phyloP scores from a whole-genome alignment of 2,329 filamentous ascomycete species.

The Biscogniauxia mediterranea region DNA sequence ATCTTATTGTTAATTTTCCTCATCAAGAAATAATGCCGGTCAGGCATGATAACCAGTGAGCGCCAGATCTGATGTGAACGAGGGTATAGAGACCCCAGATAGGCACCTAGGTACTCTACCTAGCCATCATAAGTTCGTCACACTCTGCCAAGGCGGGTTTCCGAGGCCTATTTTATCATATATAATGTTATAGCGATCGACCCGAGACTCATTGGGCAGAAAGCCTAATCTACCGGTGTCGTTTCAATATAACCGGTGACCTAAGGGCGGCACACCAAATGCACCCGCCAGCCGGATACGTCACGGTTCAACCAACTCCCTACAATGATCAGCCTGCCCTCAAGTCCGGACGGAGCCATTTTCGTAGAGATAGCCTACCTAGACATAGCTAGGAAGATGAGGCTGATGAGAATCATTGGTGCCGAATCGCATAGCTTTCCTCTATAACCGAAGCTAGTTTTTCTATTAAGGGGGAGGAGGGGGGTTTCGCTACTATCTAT shows the following conservation, averaged over 20 bases:
- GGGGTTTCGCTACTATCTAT: constrained; percentile 15
- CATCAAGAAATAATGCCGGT: not conserved
- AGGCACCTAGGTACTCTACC: not conserved
- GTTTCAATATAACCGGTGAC: constrained; percentile 16
- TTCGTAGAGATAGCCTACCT: not conserved
- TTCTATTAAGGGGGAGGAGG: not conserved
- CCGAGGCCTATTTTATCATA: constrained; percentile 2
- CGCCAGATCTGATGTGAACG: not conserved
- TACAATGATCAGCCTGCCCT: not conserved
- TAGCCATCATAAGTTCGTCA: not conserved
- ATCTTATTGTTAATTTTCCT: not conserved
- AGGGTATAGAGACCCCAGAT: not conserved
- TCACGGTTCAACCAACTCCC: not conserved
- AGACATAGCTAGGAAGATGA: not conserved
- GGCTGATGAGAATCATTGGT: not conserved
- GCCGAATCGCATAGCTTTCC: too few relatives aligned
- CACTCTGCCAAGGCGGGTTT: not conserved
- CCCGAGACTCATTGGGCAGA: not conserved
- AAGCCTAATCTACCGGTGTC: constrained; percentile 9
- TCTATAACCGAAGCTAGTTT: too few relatives aligned
- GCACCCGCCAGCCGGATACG: constrained; percentile 3
- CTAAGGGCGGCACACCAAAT: not conserved
- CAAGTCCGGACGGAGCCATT: not conserved
- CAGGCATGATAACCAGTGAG: not conserved
- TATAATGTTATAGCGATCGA: not conserved